phyloP scores from a whole-genome alignment of 805 yeast species.

The Zygosaccharomyces kombuchaensis region DNA sequence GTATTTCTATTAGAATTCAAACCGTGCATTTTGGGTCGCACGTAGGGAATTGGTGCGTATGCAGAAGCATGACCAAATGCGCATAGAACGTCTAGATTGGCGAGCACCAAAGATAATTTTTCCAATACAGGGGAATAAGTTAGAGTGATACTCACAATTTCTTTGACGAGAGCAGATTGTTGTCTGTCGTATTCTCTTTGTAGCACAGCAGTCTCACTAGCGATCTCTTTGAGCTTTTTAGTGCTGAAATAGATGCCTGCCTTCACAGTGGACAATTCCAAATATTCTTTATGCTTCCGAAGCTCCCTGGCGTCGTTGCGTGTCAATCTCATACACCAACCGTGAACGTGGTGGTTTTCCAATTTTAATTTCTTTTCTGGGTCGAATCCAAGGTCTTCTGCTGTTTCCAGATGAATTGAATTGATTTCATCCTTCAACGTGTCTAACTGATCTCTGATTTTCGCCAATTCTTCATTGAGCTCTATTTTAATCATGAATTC shows the following conservation, averaged over 20 bases:
- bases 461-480: slow-evolving; percentile 72
- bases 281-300: slow-evolving; percentile 53
- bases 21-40: slow-evolving; percentile 65
- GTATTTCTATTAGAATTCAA: slow-evolving; percentile 47
- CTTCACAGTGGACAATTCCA: slow-evolving; percentile 84
- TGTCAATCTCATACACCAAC: slow-evolving; percentile 93
- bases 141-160: slow-evolving; percentile 72
- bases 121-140: slow-evolving; percentile 79
- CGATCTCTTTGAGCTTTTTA: slow-evolving; percentile 51
- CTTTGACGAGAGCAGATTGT: slow-evolving; percentile 75
- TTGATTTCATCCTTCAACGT: slow-evolving; percentile 51
- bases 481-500: slow-evolving; percentile 86
- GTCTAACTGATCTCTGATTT: slow-evolving; percentile 56
- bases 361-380: slow-evolving; percentile 83
- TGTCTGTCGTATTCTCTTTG: slow-evolving; percentile 66
- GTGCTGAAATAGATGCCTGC: slow-evolving; percentile 95
- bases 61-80: slow-evolving; percentile 82
- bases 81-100: slow-evolving; percentile 76
- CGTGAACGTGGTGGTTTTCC: slow-evolving; percentile 82
- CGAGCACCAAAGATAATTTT: slow-evolving; percentile 56
- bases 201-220: slow-evolving; percentile 53
- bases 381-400: slow-evolving; percentile 74
- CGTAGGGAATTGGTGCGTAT: slow-evolving; percentile 77
- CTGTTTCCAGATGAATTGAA: slow-evolving; percentile 56
- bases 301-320: slow-evolving; percentile 81